Evolutionary conservation across 306 rosid genomes (phyloP).

Genomic region (Styphnolobium japonicum): DNA sequence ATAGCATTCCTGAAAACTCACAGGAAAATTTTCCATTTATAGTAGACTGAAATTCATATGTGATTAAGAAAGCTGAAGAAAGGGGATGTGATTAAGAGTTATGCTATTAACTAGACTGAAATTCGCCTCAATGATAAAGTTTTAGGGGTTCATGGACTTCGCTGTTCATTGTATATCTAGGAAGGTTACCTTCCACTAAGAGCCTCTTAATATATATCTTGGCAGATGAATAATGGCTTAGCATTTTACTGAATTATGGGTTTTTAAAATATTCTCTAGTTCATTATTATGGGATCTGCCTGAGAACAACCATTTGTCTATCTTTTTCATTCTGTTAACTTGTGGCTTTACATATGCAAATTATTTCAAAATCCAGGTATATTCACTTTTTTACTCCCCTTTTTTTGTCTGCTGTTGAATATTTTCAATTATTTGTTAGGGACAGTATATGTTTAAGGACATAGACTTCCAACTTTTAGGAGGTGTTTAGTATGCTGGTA

Average conservation of each 20-base stretch:
- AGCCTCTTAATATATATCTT: background rate
- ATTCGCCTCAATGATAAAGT: background rate
- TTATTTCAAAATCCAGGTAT: background rate
- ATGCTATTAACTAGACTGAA: background rate
- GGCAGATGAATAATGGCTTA: background rate
- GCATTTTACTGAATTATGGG: background rate
- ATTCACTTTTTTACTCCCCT: background rate
- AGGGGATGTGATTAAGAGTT: no score
- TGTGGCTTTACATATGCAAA: background rate
- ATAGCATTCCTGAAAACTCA: background rate
- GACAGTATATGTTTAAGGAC: background rate
- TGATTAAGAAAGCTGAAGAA: no score
- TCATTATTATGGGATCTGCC: background rate
- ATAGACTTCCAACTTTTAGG: constrained; percentile 1
- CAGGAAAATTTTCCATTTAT: background rate
- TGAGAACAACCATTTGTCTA: background rate
- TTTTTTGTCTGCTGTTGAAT: background rate
- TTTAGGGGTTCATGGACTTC: constrained; percentile 1
- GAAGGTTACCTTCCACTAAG: background rate
- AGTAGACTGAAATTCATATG: no score
- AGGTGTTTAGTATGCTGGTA: background rate
- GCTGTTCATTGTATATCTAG: background rate
- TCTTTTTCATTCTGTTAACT: background rate
- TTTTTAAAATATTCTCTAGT: background rate
- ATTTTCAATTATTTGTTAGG: background rate